Conservation (phyloP, 495 filamentous ascomycete genomes). For the Podospora anserina region DNA sequence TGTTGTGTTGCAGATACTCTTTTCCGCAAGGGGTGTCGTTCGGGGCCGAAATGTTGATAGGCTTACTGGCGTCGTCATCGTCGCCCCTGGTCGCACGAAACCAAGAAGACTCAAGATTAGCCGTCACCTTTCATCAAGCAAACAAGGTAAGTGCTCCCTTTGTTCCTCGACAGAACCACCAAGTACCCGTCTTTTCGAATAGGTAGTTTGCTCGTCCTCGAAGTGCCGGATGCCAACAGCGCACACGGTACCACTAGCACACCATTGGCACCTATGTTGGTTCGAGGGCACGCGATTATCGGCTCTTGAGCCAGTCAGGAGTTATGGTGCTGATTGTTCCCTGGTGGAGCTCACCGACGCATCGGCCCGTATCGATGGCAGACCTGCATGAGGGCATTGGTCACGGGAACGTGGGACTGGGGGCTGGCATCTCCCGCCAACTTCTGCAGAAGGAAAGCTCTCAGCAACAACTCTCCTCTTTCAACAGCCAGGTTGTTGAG, state of each 20-base stretch:
- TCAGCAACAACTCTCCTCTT: neutral
- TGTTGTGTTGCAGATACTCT: neutral
- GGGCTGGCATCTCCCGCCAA: neutral
- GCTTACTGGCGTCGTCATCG: neutral
- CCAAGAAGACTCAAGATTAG: neutral
- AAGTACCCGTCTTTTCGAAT: neutral
- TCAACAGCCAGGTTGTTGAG: neutral
- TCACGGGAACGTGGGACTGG: neutral
- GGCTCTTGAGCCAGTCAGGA: neutral
- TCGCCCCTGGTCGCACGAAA: neutral
- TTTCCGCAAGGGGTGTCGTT: neutral
- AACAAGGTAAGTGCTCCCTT: neutral
- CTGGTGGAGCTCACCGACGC: conserved; percentile 1
- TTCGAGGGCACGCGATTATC: neutral
- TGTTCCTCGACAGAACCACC: neutral
- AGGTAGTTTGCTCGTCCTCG: neutral
- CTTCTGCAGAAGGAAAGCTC: neutral
- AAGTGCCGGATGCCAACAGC: neutral
- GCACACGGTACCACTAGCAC: neutral
- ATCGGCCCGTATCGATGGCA: conserved; percentile 14
- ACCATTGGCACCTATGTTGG: neutral
- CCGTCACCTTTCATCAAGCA: neutral
- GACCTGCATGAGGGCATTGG: conserved; percentile 8
- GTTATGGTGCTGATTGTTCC: neutral
- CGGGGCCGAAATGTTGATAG: neutral